Evolutionary conservation across 108 stramenopile genomes (phyloP), one percentile per base, ranked within the genome.

Genomic region (Conticribra weissflogii): DNA sequence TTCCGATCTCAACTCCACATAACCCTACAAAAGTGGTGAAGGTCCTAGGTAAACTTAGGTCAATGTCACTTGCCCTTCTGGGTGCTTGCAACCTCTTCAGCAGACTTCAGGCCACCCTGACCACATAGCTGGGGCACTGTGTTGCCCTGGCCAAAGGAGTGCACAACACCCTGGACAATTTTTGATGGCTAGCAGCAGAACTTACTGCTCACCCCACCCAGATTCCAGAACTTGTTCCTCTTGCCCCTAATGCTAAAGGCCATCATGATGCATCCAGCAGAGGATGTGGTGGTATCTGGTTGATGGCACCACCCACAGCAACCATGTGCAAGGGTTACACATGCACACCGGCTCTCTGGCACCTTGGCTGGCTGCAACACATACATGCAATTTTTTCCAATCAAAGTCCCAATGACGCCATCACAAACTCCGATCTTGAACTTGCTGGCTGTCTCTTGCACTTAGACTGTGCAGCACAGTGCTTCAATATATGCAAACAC

Each of bases 381-480:
- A 49, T 71, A 22, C 4, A 29, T 21, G 12, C n/a, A 3, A 27
- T 61, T 9, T 47, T 62, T 28, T 2, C 47, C 16, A 3, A 1
- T 1, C 25, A 47, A 14, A 71, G 62, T 30, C 69, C 69, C 27
- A 49, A 8, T 21, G 71, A 51, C 50, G 52, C 49, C 49, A 53
- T 72, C 32, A 28, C 71, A 22, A 63, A 54, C 52, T 63, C 51
- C 16, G 71, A 72, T 49, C 52, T 72, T 12, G 71, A 72, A 44
- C 32, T 72, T 3, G 53, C 71, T 7, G 71, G 52, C 7, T 24
- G 24, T 1, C 23, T 72, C 1, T 0, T 54, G 7, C 71, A 72
- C 3, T 9, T 59, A 12, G 59, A 41, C 19, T 36, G 36, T 22
- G 16, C 24, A 1, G 15, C 59, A 21, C 58, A 59, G 41, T n/a